Conservation (phyloP, 805 yeast species). For the Spathaspora hagerdaliae region DNA sequence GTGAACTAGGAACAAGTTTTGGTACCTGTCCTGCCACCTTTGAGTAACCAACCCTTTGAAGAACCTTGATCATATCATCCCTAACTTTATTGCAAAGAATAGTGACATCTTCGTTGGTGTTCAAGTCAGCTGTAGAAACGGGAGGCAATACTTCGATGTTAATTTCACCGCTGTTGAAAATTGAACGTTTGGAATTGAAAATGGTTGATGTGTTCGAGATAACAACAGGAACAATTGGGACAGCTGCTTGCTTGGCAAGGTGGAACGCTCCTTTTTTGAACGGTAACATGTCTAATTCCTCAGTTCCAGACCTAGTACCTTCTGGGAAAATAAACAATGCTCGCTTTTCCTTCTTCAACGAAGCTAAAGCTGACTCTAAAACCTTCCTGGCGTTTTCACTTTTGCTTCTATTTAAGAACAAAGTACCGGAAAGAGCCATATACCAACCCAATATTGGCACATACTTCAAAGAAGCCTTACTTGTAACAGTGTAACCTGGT, state of each 20-base stretch:
- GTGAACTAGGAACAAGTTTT: slow-evolving; percentile 8
- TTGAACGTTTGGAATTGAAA: slow-evolving; percentile 53
- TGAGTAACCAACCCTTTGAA: slow-evolving; percentile 43
- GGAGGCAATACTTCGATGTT: slow-evolving; percentile 79
- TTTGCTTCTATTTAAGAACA: slow-evolving; percentile 81
- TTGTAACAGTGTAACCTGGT: slow-evolving; percentile 84
- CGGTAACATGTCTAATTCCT: slow-evolving; percentile 68
- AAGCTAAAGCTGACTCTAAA: slow-evolving; percentile 62
- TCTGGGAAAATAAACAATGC: slow-evolving; percentile 92
- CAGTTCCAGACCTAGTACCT: slow-evolving; percentile 86
- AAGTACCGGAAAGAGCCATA: slow-evolving; percentile 86
- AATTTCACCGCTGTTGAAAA: slow-evolving; percentile 77
- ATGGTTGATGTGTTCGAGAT: slow-evolving; percentile 81
- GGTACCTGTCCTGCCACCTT: slow-evolving; percentile 5
- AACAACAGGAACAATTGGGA: slow-evolving; percentile 86
- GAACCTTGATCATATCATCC: slow-evolving; percentile 48
- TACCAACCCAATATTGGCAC: slow-evolving; percentile 96
- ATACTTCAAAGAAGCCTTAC: slow-evolving; percentile 78
- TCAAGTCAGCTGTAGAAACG: slow-evolving; percentile 61
- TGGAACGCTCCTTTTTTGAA: slow-evolving; percentile 98
- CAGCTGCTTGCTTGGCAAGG: slow-evolving; percentile 86
- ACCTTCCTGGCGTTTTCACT: slow-evolving; percentile 73
- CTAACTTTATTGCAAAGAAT: slow-evolving; percentile 55
- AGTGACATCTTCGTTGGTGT: slow-evolving; percentile 65
- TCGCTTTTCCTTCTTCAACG: slow-evolving; percentile 59